These are phyloP conservation scores for Chenopodium formosanum DNA, from an alignment of 148 eudicot species.

Conservation along the genomic window DNA sequence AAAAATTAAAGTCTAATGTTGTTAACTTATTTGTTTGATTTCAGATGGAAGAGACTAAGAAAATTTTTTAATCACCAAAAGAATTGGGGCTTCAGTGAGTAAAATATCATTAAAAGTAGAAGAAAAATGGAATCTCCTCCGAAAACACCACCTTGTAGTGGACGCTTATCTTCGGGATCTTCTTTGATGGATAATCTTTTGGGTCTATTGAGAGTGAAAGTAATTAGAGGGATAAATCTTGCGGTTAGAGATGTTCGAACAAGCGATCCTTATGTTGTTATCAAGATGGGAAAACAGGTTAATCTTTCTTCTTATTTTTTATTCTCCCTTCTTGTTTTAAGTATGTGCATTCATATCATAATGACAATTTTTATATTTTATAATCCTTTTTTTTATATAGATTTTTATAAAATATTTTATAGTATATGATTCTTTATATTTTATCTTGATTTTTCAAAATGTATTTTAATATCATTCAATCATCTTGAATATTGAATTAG, in stretches of 20 bases:
- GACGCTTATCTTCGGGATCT: slow-evolving; percentile 16
- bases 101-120: neutral
- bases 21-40: neutral
- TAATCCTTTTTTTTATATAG: too few species aligned
- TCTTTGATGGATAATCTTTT: slow-evolving; percentile 48
- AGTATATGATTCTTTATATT: too few species aligned
- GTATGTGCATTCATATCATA: neutral
- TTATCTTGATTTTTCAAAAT: too few species aligned
- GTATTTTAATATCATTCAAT: too few species aligned
- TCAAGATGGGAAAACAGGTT: slow-evolving; percentile 74
- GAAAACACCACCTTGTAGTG: neutral
- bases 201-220: slow-evolving; percentile 65
- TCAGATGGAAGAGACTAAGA: neutral
- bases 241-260: slow-evolving; percentile 78
- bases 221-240: slow-evolving; percentile 65
- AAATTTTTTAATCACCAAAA: neutral
- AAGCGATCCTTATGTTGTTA: slow-evolving; percentile 76
- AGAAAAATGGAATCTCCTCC: slow-evolving; percentile 24
- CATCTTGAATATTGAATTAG: too few species aligned
- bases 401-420: too few species aligned
- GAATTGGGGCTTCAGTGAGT: neutral
- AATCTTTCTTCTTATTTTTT: too few species aligned
- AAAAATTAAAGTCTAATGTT: neutral
- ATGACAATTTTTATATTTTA: too few species aligned
- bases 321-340: neutral